Evolutionary conservation across 495 filamentous ascomycete genomes (phyloP).

Genomic region (Hypomontagnella monticulosa): DNA sequence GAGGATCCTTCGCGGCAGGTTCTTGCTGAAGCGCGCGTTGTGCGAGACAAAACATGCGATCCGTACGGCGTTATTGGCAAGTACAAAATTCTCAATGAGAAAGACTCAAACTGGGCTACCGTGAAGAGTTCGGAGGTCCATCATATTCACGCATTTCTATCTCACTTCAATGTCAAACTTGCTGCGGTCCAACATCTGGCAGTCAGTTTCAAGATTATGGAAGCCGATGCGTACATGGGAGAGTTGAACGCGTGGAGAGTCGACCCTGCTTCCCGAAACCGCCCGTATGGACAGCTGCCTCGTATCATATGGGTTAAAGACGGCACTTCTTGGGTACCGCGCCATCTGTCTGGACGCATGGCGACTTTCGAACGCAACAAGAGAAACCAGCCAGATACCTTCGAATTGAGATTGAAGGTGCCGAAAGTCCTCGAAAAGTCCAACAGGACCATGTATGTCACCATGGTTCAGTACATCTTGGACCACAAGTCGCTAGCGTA

Average conservation of each 20-base stretch:
- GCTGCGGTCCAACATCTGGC: background rate
- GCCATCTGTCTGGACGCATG: constrained; percentile 21
- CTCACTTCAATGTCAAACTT: constrained; percentile 23
- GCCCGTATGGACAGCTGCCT: constrained; percentile 15
- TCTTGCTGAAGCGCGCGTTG: constrained; percentile 6
- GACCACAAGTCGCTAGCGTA: constrained; percentile 1
- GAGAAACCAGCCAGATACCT: constrained; percentile 1
- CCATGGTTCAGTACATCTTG: constrained; percentile 18
- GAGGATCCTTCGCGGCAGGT: constrained; percentile 3
- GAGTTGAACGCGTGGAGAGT: constrained; percentile 1
- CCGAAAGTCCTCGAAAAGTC: too few relatives aligned
- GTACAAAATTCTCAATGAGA: background rate
- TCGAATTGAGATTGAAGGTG: constrained; percentile 19
- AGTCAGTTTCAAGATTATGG: background rate
- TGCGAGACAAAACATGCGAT: constrained; percentile 17
- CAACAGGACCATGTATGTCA: background rate
- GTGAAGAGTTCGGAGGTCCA: constrained; percentile 10
- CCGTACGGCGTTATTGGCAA: constrained; percentile 1
- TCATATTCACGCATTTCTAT: constrained; percentile 22
- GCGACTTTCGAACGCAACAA: constrained; percentile 3
- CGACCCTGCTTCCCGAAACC: background rate
- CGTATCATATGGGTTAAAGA: constrained; percentile 8
- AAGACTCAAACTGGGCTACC: background rate
- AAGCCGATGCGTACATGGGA: constrained; percentile 1
- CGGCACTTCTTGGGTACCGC: constrained; percentile 2